Evolutionary conservation across 164 flowering plant genomes (phyloP), one percentile per base, ranked within the genome.

Genomic region (Vitis rupestris): DNA sequence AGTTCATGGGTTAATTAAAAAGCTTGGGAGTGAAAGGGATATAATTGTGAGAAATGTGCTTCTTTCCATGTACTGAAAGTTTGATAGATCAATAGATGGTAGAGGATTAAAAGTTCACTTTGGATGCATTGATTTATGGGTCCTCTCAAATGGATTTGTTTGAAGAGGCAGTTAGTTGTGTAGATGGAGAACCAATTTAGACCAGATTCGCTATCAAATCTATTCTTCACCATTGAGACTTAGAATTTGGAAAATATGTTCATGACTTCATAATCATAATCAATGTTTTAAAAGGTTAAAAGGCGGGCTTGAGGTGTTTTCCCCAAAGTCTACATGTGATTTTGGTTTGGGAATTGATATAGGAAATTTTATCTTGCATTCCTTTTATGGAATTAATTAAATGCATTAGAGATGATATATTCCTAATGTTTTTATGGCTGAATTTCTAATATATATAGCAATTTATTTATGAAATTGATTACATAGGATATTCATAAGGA

Each of bases 91-190:
- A 53, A 44, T 0, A 31, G 81, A 76, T 69, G 80, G 75, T 16
- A 54, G 67, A 52, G 57, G 58, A 23, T 69, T 37, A 80, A 31
- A 75, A 72, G 87, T 78, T 50, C 31, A 74, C 78, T 63, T 84
- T 82, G 82, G 82, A 84, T 66, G 80, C 81, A 50, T 44, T 80
- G 67, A 77, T 84, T 59, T 77, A 79, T 66, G 83, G 83, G 7
- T 84, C 69, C 67, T 61, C 72, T 8, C 78, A 74, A 29, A 50
- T 67, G 51, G 83, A 67, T 10, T 30, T 76, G 49, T 75, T 68
- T 59, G 73, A 73, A 59, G 85, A 78, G 29, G 3, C 72, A 31
- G 6, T 65, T 80, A 23, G 80, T 82, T 63, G 52, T 53, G 55
- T 17, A 72, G 14, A 85, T 81, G 86, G 67, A 79, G 6, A 50